These are phyloP conservation scores for Eudorina sp. DNA, from an alignment of 139 green algal genomes.

Conservation along the genomic window DNA sequence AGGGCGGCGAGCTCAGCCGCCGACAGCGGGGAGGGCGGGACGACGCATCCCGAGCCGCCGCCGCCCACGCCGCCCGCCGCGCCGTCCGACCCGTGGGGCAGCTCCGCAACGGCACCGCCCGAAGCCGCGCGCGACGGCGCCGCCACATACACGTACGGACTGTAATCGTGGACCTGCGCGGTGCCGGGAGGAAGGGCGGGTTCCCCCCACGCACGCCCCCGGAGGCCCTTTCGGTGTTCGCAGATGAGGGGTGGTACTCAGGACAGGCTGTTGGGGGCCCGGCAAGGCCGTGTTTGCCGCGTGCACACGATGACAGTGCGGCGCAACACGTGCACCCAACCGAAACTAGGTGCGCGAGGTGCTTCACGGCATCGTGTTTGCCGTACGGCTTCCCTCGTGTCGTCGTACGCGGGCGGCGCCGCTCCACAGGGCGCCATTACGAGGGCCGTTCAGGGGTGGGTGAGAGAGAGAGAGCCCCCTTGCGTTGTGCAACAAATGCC, in stretches of 20 bases:
- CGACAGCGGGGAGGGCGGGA: neutral
- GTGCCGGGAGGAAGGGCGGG: neutral
- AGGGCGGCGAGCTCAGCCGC: neutral
- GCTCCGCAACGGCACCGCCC: neutral
- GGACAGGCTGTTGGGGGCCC: too few relatives aligned
- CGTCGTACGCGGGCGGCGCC: neutral
- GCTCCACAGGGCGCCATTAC: neutral
- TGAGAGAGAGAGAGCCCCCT: neutral
- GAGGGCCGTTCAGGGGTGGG: neutral
- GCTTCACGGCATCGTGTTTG: too few relatives aligned
- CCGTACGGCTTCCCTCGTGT: too few relatives aligned
- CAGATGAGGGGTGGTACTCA: neutral
- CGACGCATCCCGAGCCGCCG: neutral
- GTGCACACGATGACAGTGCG: neutral
- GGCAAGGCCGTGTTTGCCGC: neutral
- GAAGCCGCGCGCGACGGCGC: neutral
- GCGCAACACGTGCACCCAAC: neutral
- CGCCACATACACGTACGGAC: slow-evolving; percentile 23
- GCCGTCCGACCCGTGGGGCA: too few relatives aligned
- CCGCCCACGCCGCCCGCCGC: neutral
- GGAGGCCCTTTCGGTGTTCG: neutral
- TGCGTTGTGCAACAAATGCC: too few relatives aligned
- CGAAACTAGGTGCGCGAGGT: too few relatives aligned
- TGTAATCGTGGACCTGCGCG: slow-evolving; percentile 43
- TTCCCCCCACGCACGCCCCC: neutral